Conservation (phyloP, 257 asterid species). For the Datura wrightii region DNA sequence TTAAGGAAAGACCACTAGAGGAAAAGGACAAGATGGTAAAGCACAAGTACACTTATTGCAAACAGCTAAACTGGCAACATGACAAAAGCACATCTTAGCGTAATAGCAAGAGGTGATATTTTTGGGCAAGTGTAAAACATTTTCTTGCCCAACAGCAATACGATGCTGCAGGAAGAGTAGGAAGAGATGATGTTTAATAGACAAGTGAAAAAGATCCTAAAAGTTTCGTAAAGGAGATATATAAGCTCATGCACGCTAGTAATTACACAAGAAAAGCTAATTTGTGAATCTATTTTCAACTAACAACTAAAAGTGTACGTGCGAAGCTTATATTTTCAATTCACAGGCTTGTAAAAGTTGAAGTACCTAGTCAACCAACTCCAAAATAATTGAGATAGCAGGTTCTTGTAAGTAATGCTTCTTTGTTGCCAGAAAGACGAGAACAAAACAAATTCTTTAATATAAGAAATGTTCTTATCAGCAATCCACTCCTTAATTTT, state of each 20-base stretch:
- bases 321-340: conserved; percentile 3
- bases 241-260: background rate
- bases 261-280: background rate
- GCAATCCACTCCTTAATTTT: conserved; percentile 65
- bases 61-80: conserved; percentile 31
- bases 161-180: background rate
- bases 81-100: conserved; percentile 8
- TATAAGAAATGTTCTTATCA: conserved; percentile 50
- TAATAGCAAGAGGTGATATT: background rate
- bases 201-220: background rate
- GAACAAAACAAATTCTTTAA: conserved; percentile 69
- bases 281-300: background rate
- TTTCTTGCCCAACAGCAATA: background rate
- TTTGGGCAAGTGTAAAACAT: background rate
- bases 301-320: conserved; percentile 9
- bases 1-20: background rate
- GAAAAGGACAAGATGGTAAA: conserved; percentile 10
- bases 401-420: conserved; percentile 94
- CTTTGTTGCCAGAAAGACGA: conserved; percentile 71
- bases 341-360: conserved; percentile 1
- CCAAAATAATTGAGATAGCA: conserved; percentile 78
- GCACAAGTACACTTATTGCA: background rate
- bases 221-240: background rate
- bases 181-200: background rate
- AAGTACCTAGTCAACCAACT: conserved; percentile 79